Evolutionary conservation across 306 rosid species (phyloP).

Genomic region (Cucurbita moschata): DNA sequence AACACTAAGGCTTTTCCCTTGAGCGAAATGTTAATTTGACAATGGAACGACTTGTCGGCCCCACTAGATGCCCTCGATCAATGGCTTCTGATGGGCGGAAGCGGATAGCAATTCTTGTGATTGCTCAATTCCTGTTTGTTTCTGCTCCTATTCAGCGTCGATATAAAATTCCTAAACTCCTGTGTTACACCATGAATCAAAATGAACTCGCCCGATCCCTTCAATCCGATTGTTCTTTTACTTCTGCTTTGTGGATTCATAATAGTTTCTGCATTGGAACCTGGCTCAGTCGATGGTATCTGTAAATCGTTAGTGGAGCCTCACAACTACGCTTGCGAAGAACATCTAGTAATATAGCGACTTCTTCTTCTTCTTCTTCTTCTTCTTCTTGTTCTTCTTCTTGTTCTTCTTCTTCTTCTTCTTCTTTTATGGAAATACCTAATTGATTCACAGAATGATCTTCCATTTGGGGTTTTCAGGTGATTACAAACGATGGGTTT

Average conservation of each 20-base stretch:
- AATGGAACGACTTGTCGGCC: slow-evolving; percentile 1
- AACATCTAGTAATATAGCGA: slow-evolving; percentile 31
- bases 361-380: background rate
- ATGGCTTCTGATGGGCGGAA: background rate
- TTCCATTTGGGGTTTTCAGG: slow-evolving; percentile 25
- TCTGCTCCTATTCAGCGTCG: slow-evolving; percentile 6
- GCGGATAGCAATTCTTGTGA: slow-evolving; percentile 4
- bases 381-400: background rate
- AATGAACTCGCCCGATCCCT: slow-evolving; percentile 16
- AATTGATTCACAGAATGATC: background rate
- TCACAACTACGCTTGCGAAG: slow-evolving; percentile 51
- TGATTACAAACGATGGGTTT: slow-evolving; percentile 55
- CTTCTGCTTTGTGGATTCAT: slow-evolving; percentile 10
- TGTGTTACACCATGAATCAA: background rate
- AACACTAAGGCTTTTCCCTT: background rate
- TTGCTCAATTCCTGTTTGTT: slow-evolving; percentile 11
- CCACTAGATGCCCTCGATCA: slow-evolving; percentile 19
- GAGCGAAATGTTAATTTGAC: background rate
- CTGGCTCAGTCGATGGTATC: slow-evolving; percentile 20
- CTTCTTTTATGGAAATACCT: background rate
- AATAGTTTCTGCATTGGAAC: slow-evolving; percentile 4
- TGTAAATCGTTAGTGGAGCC: slow-evolving; percentile 41
- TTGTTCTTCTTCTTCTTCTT: background rate
- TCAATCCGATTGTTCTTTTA: slow-evolving; percentile 9
- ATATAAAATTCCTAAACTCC: slow-evolving; percentile 6